Evolutionary conservation across 2,329 filamentous ascomycete genomes (phyloP).

Genomic region (Cyphellophora attinorum): DNA sequence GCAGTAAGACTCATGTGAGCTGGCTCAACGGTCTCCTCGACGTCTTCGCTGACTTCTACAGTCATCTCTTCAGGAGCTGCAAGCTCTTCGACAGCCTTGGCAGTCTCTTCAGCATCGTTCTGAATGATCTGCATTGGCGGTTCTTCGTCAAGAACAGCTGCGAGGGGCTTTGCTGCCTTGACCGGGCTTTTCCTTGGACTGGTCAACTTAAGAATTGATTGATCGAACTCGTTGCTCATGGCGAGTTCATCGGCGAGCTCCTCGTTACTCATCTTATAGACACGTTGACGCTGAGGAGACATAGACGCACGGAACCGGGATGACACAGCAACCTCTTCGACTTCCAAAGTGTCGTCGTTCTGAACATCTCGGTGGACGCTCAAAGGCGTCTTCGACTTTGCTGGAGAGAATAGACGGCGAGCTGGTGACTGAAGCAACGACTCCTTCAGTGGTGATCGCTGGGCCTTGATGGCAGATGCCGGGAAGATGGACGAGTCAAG

Average conservation of each 20-base stretch:
- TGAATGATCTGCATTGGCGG: constrained; percentile 4
- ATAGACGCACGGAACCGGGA: constrained; percentile 17
- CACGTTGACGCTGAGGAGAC: constrained; percentile 13
- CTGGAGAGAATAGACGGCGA: constrained; percentile 30
- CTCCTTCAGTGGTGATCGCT: constrained; percentile 26
- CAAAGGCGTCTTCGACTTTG: constrained; percentile 21
- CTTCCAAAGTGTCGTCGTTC: constrained; percentile 1
- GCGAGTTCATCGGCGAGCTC: constrained; percentile 10
- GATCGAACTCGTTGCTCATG: constrained; percentile 17
- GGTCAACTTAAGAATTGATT: constrained; percentile 16
- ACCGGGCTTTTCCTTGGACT: constrained; percentile 11
- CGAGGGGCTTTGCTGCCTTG: constrained; percentile 10
- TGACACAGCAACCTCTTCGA: constrained; percentile 12
- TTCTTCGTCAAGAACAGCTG: neutral
- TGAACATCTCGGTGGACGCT: constrained; percentile 4
- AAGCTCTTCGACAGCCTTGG: constrained; percentile 3
- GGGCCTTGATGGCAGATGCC: constrained; percentile 24
- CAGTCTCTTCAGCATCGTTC: constrained; percentile 8
- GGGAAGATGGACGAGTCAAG: constrained; percentile 25
- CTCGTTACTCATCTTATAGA: constrained; percentile 15
- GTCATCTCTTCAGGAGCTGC: constrained; percentile 1
- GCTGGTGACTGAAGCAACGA: constrained; percentile 35
- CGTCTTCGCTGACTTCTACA: constrained; percentile 14
- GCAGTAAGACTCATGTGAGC: neutral
- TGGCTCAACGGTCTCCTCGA: constrained; percentile 2